Conservation (phyloP, 2,329 filamentous ascomycete species). For the Ophiocordyceps camponoti-floridani region DNA sequence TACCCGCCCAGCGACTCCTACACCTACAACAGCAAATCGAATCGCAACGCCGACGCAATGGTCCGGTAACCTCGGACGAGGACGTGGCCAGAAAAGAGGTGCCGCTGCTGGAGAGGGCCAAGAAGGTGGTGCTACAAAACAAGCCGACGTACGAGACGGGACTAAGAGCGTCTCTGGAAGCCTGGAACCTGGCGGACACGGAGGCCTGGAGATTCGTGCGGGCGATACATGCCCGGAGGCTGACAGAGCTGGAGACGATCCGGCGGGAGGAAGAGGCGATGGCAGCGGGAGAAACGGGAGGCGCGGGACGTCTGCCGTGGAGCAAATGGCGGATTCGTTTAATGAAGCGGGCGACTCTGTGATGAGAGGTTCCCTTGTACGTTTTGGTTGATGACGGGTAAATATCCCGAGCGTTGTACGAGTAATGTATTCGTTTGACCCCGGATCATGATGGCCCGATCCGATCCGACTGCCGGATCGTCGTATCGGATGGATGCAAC, state of each 20-base stretch:
- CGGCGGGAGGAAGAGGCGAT: background rate
- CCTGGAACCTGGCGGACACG: slow-evolving; percentile 54
- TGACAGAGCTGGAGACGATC: slow-evolving; percentile 55
- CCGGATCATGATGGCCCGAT: too few species aligned
- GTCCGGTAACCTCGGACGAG: slow-evolving; percentile 12
- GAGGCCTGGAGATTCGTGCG: slow-evolving; percentile 62
- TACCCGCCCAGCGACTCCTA: slow-evolving; percentile 7
- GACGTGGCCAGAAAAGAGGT: slow-evolving; percentile 34
- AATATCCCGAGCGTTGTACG: too few species aligned
- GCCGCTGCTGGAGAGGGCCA: slow-evolving; percentile 27
- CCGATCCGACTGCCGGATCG: too few species aligned
- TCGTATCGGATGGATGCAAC: too few species aligned
- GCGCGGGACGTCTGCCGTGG: background rate
- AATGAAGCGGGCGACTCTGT: background rate
- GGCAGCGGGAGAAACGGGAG: background rate
- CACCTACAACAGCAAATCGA: slow-evolving; percentile 3
- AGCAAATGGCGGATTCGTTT: background rate
- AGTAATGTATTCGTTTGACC: too few species aligned
- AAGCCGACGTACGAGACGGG: slow-evolving; percentile 24
- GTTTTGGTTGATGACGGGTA: too few species aligned
- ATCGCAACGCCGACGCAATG: background rate
- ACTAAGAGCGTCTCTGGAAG: slow-evolving; percentile 38
- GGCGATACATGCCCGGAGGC: slow-evolving; percentile 45
- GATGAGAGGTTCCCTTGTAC: too few species aligned
- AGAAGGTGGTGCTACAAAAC: slow-evolving; percentile 30